phyloP scores from a whole-genome alignment of 805 yeast species.

The Lipomyces japonicus region DNA sequence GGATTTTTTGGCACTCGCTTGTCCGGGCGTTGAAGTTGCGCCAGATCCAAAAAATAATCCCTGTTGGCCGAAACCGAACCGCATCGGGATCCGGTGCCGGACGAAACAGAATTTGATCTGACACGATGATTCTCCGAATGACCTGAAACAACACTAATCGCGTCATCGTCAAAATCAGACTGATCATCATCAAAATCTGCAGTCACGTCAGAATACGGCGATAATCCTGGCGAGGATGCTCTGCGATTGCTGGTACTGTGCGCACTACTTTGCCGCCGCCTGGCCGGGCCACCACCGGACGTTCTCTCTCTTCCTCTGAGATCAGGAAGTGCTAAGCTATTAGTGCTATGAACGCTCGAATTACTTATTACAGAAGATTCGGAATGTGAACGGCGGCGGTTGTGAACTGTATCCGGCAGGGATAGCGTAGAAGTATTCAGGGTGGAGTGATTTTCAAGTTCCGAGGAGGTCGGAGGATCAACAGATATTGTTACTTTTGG shows the following conservation, averaged over 20 bases:
- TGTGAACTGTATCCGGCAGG: conserved; percentile 1
- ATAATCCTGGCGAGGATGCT: background rate
- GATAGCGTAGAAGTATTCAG: conserved; percentile 1
- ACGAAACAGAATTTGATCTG: conserved; percentile 5
- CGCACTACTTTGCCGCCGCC: conserved; percentile 1
- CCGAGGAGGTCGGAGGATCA: conserved; percentile 1
- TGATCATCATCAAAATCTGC: conserved; percentile 21
- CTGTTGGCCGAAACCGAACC: conserved; percentile 31
- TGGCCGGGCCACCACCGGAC: background rate
- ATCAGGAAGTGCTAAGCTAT: background rate
- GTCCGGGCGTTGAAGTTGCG: conserved; percentile 52
- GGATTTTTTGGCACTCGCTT: conserved; percentile 68
- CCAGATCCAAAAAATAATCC: conserved; percentile 63
- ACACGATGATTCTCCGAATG: background rate
- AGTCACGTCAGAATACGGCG: conserved; percentile 6
- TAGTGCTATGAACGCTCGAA: background rate
- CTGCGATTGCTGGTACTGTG: conserved; percentile 3
- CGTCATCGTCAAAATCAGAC: conserved; percentile 13
- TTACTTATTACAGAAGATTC: conserved; percentile 13
- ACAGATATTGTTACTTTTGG: conserved; percentile 9
- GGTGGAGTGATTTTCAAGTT: background rate
- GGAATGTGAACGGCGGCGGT: conserved; percentile 22
- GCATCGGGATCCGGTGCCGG: conserved; percentile 2
- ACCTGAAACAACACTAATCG: conserved; percentile 16
- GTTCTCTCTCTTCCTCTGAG: background rate